phyloP scores from a whole-genome alignment of 2,329 filamentous ascomycete genomes.

The Pseudogymnoascus sp. region DNA sequence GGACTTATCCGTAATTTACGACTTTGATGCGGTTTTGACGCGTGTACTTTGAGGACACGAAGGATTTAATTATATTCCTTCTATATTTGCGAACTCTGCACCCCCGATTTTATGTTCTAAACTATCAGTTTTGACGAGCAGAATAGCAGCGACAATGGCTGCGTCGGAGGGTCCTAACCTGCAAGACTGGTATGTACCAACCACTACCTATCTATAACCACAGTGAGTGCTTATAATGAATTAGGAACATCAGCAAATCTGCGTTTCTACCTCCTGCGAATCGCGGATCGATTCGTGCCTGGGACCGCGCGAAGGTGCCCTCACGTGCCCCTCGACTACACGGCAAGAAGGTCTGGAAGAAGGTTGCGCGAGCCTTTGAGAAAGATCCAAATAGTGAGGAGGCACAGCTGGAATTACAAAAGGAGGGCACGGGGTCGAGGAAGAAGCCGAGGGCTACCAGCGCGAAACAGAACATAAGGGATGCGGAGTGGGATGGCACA shows the following conservation, averaged over 20 bases:
- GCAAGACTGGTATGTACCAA: neutral
- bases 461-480: conserved; percentile 28
- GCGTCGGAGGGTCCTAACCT: conserved; percentile 1
- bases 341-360: conserved; percentile 29
- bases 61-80: conserved; percentile 4
- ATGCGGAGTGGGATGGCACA: conserved; percentile 25
- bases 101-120: conserved; percentile 7
- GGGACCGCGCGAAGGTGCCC: conserved; percentile 25
- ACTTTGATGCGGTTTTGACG: neutral
- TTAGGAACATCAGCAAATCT: conserved; percentile 23
- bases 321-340: conserved; percentile 25
- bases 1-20: neutral
- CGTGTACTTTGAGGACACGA: conserved; percentile 2
- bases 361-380: conserved; percentile 11
- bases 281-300: conserved; percentile 17
- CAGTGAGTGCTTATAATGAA: conserved; percentile 8
- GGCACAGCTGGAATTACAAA: conserved; percentile 28
- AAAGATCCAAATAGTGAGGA: conserved; percentile 20
- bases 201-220: conserved; percentile 10
- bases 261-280: conserved; percentile 20
- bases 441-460: conserved; percentile 28
- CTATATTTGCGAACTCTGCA: neutral
- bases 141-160: conserved; percentile 7
- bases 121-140: neutral
- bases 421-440: conserved; percentile 26